phyloP scores from a whole-genome alignment of 2,329 filamentous ascomycete species.

The Hymenoscyphus fructigenus region DNA sequence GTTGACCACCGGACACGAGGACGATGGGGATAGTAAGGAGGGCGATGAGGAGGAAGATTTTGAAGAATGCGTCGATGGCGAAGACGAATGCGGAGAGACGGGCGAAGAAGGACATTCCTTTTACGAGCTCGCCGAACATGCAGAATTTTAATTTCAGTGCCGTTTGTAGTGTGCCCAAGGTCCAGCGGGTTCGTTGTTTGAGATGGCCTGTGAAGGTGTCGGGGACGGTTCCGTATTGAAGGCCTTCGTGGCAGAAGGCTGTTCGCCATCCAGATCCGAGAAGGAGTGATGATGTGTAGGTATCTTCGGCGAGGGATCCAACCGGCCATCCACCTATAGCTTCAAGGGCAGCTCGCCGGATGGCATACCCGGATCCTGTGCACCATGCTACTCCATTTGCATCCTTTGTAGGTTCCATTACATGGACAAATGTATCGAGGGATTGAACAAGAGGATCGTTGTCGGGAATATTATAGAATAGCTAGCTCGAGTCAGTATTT shows the following conservation, averaged over 20 bases:
- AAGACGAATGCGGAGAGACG: conserved; percentile 60
- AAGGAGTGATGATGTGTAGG: conserved; percentile 57
- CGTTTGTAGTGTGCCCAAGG: conserved; percentile 57
- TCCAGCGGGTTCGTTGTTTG: conserved; percentile 58
- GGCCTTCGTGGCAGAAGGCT: conserved; percentile 56
- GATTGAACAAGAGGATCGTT: conserved; percentile 56
- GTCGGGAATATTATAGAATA: conserved; percentile 61
- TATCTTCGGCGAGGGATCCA: conserved; percentile 60
- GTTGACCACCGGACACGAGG: conserved; percentile 53
- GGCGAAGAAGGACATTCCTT: conserved; percentile 54
- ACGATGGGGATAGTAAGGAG: conserved; percentile 60
- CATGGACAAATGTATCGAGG: conserved; percentile 58
- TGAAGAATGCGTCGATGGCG: conserved; percentile 54
- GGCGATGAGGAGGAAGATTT: conserved; percentile 52
- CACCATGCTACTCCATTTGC: conserved; percentile 56
- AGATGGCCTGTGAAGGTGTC: conserved; percentile 55
- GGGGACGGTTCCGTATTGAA: conserved; percentile 60
- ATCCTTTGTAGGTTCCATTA: conserved; percentile 48
- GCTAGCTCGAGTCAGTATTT: conserved; percentile 29
- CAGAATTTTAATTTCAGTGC: conserved; percentile 61
- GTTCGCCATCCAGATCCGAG: conserved; percentile 62
- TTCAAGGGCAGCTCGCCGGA: conserved; percentile 58
- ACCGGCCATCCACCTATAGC: conserved; percentile 62
- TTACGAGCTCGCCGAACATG: conserved; percentile 52
- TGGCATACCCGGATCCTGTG: conserved; percentile 62